These are phyloP conservation scores for Amphichorda felina DNA, from an alignment of 2,329 filamentous ascomycete species.

Conservation along the genomic window DNA sequence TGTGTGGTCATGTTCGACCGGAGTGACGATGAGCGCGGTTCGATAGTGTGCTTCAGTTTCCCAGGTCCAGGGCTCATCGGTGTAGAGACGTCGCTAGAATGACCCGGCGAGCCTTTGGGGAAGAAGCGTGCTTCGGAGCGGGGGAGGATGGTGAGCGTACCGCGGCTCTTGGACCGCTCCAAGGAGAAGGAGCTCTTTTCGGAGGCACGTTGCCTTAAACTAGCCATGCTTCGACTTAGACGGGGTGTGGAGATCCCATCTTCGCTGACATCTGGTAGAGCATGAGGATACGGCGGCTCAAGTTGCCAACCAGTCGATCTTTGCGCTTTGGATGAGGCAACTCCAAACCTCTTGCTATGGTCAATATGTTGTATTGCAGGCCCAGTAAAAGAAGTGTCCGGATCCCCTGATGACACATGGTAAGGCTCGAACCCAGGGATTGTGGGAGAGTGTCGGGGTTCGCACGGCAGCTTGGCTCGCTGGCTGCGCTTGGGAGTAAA, in stretches of 20 bases:
- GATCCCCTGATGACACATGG: too few relatives aligned
- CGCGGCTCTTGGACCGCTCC: neutral
- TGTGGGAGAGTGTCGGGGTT: slow-evolving; percentile 1
- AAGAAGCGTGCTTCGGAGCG: neutral
- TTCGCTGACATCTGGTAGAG: neutral
- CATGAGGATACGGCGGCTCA: too few relatives aligned
- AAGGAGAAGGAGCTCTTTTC: neutral
- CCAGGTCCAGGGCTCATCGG: neutral
- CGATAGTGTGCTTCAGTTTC: neutral
- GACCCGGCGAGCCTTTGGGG: too few relatives aligned
- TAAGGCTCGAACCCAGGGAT: neutral
- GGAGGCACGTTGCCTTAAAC: neutral
- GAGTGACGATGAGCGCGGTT: neutral
- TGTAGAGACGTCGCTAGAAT: neutral
- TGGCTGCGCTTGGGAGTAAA: neutral
- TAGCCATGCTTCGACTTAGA: neutral
- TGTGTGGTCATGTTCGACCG: slow-evolving; percentile 2
- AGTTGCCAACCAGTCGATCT: too few relatives aligned
- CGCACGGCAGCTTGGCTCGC: neutral
- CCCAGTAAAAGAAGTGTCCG: too few relatives aligned
- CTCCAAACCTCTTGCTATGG: too few relatives aligned
- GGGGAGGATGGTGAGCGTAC: neutral
- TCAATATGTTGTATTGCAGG: too few relatives aligned
- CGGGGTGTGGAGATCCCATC: neutral
- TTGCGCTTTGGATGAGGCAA: too few relatives aligned